phyloP scores from a whole-genome alignment of 1,284 basidiomycete genomes.

The Malassezia caprae region DNA sequence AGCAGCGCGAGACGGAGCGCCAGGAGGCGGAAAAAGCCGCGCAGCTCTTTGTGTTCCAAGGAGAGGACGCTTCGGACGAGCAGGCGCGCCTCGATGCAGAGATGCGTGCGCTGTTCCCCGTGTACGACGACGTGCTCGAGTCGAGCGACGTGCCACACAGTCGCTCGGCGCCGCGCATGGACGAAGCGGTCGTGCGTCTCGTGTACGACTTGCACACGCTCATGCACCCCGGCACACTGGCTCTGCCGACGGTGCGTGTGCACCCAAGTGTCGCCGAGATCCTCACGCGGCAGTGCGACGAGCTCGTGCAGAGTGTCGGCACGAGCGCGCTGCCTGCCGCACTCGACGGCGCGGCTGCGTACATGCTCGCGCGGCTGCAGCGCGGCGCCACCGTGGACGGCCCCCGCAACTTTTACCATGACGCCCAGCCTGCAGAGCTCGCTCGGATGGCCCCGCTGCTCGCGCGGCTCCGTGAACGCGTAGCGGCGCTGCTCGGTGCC shows the following conservation, averaged over 20 bases:
- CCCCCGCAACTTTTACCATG: conserved; percentile 42
- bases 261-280: neutral
- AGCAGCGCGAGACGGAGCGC: conserved; percentile 63
- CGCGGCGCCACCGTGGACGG: neutral
- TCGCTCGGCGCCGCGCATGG: neutral
- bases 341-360: conserved; percentile 27
- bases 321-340: neutral
- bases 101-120: conserved; percentile 71
- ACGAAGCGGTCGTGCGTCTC: neutral
- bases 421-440: conserved; percentile 26
- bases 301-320: neutral
- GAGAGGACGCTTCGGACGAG: conserved; percentile 56
- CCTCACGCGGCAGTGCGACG: neutral
- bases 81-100: conserved; percentile 68
- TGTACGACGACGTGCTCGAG: conserved; percentile 58
- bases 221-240: conserved; percentile 19
- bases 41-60: conserved; percentile 68
- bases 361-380: conserved; percentile 21
- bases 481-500: conserved; percentile 57
- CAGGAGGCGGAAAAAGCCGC: conserved; percentile 60
- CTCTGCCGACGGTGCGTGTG: neutral
- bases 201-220: conserved; percentile 28
- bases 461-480: conserved; percentile 21
- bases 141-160: neutral
- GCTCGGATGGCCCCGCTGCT: conserved; percentile 30